Evolutionary conservation across 2,329 filamentous ascomycete species (phyloP).

Genomic region (Aspergillus ruber): DNA sequence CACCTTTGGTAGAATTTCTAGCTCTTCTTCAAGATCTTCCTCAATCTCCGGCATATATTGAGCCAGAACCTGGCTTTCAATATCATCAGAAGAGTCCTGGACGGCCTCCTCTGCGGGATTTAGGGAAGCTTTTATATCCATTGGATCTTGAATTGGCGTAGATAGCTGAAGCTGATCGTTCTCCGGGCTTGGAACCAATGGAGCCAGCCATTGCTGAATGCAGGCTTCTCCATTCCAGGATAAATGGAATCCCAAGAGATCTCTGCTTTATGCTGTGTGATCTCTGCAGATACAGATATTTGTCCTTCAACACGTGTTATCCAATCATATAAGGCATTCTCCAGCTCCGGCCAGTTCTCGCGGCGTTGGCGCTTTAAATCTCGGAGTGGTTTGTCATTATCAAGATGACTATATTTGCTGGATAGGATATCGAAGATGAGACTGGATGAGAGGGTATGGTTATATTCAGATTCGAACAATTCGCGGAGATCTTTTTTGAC

Average conservation of each 20-base stretch:
- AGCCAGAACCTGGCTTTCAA: conserved; percentile 1
- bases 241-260: background rate
- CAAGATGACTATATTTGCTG: background rate
- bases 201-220: background rate
- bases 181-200: background rate
- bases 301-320: background rate
- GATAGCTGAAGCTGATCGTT: background rate
- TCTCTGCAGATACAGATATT: background rate
- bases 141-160: conserved; percentile 2
- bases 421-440: background rate
- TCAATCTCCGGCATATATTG: background rate
- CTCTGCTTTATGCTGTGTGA: background rate
- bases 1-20: background rate
- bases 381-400: background rate
- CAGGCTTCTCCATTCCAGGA: background rate
- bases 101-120: conserved; percentile 5
- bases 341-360: background rate
- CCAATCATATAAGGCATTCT: background rate
- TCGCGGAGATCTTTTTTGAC: background rate
- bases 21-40: background rate
- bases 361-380: background rate
- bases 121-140: conserved; percentile 3
- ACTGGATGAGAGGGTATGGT: too few relatives aligned
- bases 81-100: conserved; percentile 1
- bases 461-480: too few relatives aligned